Base-by-base conservation (phyloP, 352 stramenopile genomes). In the Phytopythium mirpurense region DNA sequence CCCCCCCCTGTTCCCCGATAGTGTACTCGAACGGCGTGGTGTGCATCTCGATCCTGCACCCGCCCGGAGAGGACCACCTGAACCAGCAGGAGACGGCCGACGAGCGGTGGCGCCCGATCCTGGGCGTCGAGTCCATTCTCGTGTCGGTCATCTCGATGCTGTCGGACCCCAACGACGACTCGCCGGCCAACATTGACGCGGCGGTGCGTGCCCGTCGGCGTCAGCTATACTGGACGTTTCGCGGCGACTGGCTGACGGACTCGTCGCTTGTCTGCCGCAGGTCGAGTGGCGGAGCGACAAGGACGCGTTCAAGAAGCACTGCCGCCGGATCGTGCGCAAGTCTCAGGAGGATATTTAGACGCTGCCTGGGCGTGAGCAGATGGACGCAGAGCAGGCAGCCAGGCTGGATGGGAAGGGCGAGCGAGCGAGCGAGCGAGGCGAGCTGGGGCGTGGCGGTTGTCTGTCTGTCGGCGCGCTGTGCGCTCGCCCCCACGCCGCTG, bases 1-100 rank as follows among this genome's bases (percentile, higher is more conserved):
- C 29, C 29, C 29, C 29, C 18, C n/a, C 9, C 19, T 11, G 8
- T 14, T 21, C 3, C 14, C 14, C 12, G 54, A 26, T 54, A 96
- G 96, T 99, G 29, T 99, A 99, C 75, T 65, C 90, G 46, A 97
- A 98, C 64, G 97, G 97, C 14, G 90, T 96, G 26, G 97, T 99
- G 59, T 99, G 97, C 70, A 99, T 99, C 60, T 99, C 97, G 32
- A 99, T 99, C 72, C 76, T 99, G 60, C 97, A 99, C 72, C 91
- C 96, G 41, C 96, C 97, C 53, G 97, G 97, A 67, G 95, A 98
- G 59, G 97, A 99, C 72, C 86, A 94, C 27, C 78, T 98, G 62
- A 99, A 99, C 73, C 69, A 89, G 56, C 96, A 99, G 68, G 96
- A 99, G 72, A 98, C 85, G 18, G 96, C 97, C 3, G 96, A 98